phyloP scores from a whole-genome alignment of 345 rosid genomes.

The Citrus cavaleriei region DNA sequence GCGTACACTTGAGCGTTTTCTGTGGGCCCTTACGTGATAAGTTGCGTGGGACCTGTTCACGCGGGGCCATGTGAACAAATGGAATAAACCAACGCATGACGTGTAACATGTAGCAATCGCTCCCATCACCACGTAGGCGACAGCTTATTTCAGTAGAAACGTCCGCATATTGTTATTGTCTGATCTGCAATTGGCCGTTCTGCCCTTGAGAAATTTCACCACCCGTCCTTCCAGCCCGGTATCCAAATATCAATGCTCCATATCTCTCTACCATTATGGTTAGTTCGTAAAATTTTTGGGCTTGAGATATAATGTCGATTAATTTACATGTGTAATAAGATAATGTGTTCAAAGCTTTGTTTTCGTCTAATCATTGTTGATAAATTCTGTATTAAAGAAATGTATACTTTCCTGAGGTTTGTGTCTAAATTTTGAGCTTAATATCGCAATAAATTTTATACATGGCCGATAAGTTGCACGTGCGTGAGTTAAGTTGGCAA shows the following conservation, averaged over 20 bases:
- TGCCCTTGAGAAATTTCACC: no score
- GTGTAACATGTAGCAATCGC: background rate
- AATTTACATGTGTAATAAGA: no score
- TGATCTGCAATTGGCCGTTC: background rate
- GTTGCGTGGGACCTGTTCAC: background rate
- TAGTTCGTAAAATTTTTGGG: background rate
- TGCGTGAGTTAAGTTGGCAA: no score
- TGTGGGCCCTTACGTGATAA: background rate
- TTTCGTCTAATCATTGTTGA: background rate
- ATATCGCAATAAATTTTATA: background rate
- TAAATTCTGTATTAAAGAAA: background rate
- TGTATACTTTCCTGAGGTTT: background rate
- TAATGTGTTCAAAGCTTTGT: no score
- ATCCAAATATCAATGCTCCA: background rate
- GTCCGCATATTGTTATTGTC: background rate
- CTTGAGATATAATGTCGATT: no score
- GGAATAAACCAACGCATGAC: slow-evolving; percentile 3
- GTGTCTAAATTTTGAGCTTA: background rate
- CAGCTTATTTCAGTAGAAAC: background rate
- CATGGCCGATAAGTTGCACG: background rate
- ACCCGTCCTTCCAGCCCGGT: no score
- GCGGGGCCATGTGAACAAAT: slow-evolving; percentile 6
- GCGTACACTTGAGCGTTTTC: background rate
- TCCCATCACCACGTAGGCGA: slow-evolving; percentile 2
- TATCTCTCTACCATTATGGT: background rate